A percentile compares a stretch with the other conserved stretches of the same genome.
Evolutionary conservation across 2,329 filamentous ascomycete species (phyloP).

Genomic region (Phialophora expanda): DNA sequence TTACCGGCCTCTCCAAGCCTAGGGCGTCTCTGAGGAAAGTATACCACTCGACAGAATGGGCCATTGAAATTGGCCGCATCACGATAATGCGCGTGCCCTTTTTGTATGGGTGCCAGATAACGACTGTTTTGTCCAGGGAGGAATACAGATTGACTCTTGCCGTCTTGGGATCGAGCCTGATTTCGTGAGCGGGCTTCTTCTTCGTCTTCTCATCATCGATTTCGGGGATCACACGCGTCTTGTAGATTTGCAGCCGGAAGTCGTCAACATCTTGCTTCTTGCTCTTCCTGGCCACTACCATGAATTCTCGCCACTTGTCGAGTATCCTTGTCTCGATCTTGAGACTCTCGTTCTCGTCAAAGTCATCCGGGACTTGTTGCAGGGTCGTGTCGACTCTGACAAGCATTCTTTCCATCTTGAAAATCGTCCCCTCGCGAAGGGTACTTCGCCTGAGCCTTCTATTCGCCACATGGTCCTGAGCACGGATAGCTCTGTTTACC

Average conservation of each 20-base stretch:
- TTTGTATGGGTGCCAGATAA: conserved; percentile 63
- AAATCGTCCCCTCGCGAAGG: conserved; percentile 63
- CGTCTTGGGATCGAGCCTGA: conserved; percentile 60
- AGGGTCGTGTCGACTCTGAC: conserved; percentile 63
- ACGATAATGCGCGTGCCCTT: conserved; percentile 65
- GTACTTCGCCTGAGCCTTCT: conserved; percentile 47
- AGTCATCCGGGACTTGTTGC: conserved; percentile 63
- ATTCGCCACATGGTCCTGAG: conserved; percentile 45
- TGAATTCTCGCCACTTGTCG: conserved; percentile 70
- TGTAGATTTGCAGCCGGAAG: conserved; percentile 65
- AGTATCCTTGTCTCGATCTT: conserved; percentile 62
- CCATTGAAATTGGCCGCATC: conserved; percentile 64
- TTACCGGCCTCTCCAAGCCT: conserved; percentile 62
- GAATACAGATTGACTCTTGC: conserved; percentile 68
- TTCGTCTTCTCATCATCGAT: conserved; percentile 60
- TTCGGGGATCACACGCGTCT: conserved; percentile 67
- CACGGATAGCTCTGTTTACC: conserved; percentile 47
- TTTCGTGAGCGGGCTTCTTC: conserved; percentile 62
- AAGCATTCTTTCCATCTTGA: conserved; percentile 73
- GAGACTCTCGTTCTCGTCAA: conserved; percentile 67
- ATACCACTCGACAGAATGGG: conserved; percentile 71
- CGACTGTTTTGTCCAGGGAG: conserved; percentile 69
- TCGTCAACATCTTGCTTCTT: conserved; percentile 58
- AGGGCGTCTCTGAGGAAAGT: conserved; percentile 66
- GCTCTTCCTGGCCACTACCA: conserved; percentile 65